These are phyloP conservation scores for Boletellus ananas DNA, from an alignment of 768 basidiomycete species.

Conservation along the genomic window DNA sequence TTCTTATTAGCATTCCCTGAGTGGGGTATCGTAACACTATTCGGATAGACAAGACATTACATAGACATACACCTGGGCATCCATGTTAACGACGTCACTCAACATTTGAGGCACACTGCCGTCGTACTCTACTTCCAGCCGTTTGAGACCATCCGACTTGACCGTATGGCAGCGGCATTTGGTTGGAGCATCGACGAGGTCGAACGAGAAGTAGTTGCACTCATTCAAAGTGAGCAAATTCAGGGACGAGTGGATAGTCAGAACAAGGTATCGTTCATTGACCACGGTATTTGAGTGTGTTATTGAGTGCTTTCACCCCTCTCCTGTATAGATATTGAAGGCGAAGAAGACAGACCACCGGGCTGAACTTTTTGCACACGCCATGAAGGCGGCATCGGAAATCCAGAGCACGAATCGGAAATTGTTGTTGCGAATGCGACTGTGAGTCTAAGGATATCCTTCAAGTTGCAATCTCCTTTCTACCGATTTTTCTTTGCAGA, in stretches of 20 bases:
- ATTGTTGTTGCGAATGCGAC: slow-evolving; percentile 73
- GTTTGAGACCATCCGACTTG: slow-evolving; percentile 79
- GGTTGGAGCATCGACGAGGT: slow-evolving; percentile 74
- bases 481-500: slow-evolving; percentile 34
- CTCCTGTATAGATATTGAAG: slow-evolving; percentile 57
- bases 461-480: background rate
- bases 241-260: slow-evolving; percentile 84
- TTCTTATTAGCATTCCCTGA: background rate
- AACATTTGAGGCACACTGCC: slow-evolving; percentile 70
- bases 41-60: slow-evolving; percentile 64
- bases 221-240: slow-evolving; percentile 77
- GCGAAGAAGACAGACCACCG: slow-evolving; percentile 80
- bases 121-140: slow-evolving; percentile 89
- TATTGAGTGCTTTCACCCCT: background rate
- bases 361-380: slow-evolving; percentile 68
- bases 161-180: slow-evolving; percentile 82
- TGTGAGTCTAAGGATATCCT: slow-evolving; percentile 48
- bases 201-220: slow-evolving; percentile 65
- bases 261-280: slow-evolving; percentile 60
- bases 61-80: slow-evolving; percentile 72
- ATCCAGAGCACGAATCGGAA: slow-evolving; percentile 75
- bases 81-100: slow-evolving; percentile 64
- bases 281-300: too few relatives aligned
- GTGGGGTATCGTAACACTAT: background rate
- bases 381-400: slow-evolving; percentile 68